A percentile compares a stretch with the other conserved stretches of the same genome.
These are phyloP conservation scores for Meyerozyma guilliermondii DNA, from an alignment of 1,139 yeast species.

Conservation along the genomic window DNA sequence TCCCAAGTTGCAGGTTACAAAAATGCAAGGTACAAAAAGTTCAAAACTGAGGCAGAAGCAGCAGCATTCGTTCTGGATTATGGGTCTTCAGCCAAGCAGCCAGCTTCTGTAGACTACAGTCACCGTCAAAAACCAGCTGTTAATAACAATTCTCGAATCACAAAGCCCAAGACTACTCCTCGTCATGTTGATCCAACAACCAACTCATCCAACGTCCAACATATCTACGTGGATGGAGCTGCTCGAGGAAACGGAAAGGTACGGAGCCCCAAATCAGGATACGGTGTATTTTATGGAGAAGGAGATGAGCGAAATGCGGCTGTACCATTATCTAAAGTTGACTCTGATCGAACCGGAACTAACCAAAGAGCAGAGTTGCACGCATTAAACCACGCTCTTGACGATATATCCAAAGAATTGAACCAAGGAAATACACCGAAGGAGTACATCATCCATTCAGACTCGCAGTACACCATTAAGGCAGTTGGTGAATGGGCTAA, in stretches of 20 bases:
- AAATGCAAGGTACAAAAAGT: constrained; percentile 54
- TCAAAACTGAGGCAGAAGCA: constrained; percentile 44
- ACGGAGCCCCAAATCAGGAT: constrained; percentile 48
- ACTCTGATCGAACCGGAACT: constrained; percentile 41
- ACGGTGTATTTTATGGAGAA: constrained; percentile 67
- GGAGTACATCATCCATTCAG: constrained; percentile 42
- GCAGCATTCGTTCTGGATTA: constrained; percentile 19
- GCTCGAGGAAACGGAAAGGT: constrained; percentile 47
- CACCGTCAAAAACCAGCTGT: no score
- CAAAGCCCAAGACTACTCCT: no score
- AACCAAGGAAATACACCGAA: constrained; percentile 1
- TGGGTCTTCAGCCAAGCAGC: background rate
- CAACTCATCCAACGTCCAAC: background rate
- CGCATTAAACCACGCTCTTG: constrained; percentile 59
- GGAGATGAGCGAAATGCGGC: constrained; percentile 51
- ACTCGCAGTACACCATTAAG: constrained; percentile 52
- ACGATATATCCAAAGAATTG: constrained; percentile 23
- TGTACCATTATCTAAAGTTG: constrained; percentile 39
- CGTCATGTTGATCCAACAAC: no score
- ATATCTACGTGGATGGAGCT: constrained; percentile 70
- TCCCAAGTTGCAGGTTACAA: constrained; percentile 45
- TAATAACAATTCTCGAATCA: no score
- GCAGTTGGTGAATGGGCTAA: constrained; percentile 46
- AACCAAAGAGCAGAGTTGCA: constrained; percentile 78
- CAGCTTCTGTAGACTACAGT: no score